Evolutionary conservation across 2,329 filamentous ascomycete species (phyloP), one percentile per base, ranked within the genome.

Genomic region (Cryphonectria parasitica): DNA sequence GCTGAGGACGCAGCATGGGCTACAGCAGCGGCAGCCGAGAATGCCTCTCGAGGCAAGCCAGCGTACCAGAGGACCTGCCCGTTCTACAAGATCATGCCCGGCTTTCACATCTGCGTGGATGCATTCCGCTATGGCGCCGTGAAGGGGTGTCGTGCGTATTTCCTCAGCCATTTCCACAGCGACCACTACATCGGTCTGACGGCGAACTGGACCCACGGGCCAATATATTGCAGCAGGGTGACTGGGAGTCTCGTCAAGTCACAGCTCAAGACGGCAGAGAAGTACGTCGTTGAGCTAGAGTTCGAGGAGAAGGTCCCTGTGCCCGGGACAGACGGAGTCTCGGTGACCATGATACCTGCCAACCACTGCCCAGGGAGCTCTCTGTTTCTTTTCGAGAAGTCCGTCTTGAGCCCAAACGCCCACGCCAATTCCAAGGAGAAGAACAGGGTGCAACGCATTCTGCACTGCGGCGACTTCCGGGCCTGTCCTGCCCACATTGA

Each of bases 331-430:
- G 88, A 92, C 68, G 94, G 94, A 1, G 95, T 94, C 7, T 88
- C 87, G 13, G 94, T 98, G 56, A 97, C 94, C 1, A 97, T 98
- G 94, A 94, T 99, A 43, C 90, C 93, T 2, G 96, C 96, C 17
- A 99, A 99, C 75, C 96, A 99, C 78, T 99, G 96, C 75, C 96
- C 96, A 0, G 96, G 96, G 0, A 98, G 94, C 76, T 97, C 95
- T 0, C 82, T 99, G 0, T 99, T 97, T 76, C 84, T 99, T 0
- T 98, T 98, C 75, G 92, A 98, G 78, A 98, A 97, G 78, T 81
- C 82, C 0, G 81, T 91, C 17, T 88, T 88, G 15, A 66, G 62
- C 17, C 60, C 54, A 45, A 68, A 68, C 31, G 58, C 67, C 15
- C 39, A 64, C 43, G 61, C 71, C 7, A 58, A 64, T 22, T 67